phyloP scores from a whole-genome alignment of 192 early-diverging fungal genomes.

The Lunasporangiospora selenospora region DNA sequence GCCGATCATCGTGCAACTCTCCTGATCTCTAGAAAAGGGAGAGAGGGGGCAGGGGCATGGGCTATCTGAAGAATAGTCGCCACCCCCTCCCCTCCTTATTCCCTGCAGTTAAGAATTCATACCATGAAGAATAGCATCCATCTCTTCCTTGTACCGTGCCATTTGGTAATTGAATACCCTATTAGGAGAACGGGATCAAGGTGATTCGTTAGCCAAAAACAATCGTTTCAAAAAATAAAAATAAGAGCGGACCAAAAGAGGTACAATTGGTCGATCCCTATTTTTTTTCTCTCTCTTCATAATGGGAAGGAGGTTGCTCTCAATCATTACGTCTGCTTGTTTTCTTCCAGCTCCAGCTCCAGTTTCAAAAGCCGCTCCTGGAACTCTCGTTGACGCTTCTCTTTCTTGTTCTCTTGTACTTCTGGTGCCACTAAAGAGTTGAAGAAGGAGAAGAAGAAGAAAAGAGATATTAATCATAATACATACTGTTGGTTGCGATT shows the following conservation, averaged over 20 bases:
- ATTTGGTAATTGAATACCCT: conserved; percentile 49
- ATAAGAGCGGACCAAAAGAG: not conserved
- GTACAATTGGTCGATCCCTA: no score
- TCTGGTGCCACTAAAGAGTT: conserved; percentile 15
- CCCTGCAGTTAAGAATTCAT: no score
- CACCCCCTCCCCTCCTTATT: no score
- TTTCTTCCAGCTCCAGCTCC: conserved; percentile 64
- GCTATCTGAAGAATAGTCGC: no score
- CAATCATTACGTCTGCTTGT: conserved; percentile 60
- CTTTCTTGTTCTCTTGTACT: conserved; percentile 55
- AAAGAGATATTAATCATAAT: not conserved
- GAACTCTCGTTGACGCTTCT: conserved; percentile 61
- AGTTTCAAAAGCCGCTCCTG: conserved; percentile 62
- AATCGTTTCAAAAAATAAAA: not conserved
- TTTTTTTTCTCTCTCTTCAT: no score
- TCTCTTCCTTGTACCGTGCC: conserved; percentile 49
- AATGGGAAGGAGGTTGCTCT: no score
- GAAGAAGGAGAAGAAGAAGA: not conserved
- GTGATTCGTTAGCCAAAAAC: not conserved
- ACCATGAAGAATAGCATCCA: conserved; percentile 47
- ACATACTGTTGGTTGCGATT: no score
- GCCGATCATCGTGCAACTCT: no score
- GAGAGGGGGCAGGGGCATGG: no score
- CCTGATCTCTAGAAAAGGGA: no score
- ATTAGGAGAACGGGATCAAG: conserved; percentile 5